A percentile compares a stretch with the other conserved stretches of the same genome.
phyloP scores from a whole-genome alignment of 768 basidiomycete species.

The Lentinus tigrinus region DNA sequence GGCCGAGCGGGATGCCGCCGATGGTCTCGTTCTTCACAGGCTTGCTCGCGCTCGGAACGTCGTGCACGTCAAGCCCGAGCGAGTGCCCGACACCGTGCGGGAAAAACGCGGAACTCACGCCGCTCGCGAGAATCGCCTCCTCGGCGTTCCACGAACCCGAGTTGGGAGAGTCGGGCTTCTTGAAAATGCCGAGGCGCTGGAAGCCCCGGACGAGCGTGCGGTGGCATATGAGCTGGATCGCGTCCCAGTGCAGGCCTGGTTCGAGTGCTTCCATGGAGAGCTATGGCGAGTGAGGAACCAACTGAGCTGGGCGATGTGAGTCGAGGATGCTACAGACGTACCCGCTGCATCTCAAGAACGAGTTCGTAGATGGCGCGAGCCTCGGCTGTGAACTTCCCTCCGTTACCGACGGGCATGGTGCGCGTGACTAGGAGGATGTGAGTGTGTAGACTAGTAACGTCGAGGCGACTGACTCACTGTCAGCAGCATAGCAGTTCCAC shows the following conservation, averaged over 20 bases:
- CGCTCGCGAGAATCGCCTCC: constrained; percentile 71
- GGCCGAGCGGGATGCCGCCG: constrained; percentile 31
- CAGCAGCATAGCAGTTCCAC: constrained; percentile 67
- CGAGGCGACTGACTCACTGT: constrained; percentile 41
- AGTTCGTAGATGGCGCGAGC: constrained; percentile 82
- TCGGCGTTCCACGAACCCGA: constrained; percentile 60
- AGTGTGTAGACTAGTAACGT: constrained; percentile 7
- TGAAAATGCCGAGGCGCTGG: constrained; percentile 83
- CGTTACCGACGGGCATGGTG: constrained; percentile 92
- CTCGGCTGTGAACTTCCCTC: constrained; percentile 82
- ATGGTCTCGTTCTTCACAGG: constrained; percentile 59
- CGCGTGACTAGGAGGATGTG: constrained; percentile 45
- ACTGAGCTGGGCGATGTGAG: neutral
- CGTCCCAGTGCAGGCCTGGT: constrained; percentile 90
- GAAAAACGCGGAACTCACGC: constrained; percentile 84
- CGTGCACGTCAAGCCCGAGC: constrained; percentile 92
- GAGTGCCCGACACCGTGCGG: constrained; percentile 93
- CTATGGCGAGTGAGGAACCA: constrained; percentile 40
- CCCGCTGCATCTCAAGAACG: constrained; percentile 89
- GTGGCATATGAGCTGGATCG: constrained; percentile 82
- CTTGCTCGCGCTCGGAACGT: constrained; percentile 81
- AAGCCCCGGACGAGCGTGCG: constrained; percentile 80
- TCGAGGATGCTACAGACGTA: constrained; percentile 28
- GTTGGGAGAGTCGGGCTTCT: constrained; percentile 44
- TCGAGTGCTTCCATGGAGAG: constrained; percentile 66